Base-by-base conservation (phyloP, 2,329 filamentous ascomycete genomes). In the Rutstroemia sp. region DNA sequence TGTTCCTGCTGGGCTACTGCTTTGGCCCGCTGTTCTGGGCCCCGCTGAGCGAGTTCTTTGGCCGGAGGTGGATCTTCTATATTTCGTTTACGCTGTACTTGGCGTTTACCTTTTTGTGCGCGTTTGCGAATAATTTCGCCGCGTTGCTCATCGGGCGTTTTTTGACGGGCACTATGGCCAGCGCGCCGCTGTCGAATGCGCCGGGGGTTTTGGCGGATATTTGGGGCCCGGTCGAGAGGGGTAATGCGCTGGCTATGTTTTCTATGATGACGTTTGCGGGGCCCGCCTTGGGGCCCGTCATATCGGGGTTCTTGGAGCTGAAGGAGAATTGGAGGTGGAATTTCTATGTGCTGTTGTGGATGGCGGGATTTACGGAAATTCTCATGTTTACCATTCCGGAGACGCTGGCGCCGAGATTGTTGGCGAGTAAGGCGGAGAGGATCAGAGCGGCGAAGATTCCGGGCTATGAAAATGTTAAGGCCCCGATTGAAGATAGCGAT, bases 111-210 rank as follows among this genome's bases (percentile, higher is more conserved):
- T 82, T 79, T 38, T 83, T 76, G 4, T 77, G 75, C 23, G 80
- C 81, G 0, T 83, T 79, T 12, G 73, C 80, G 0, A 73, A 79
- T 54, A 83, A 78, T 60, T 81, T 85, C 60, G 74, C 72, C 34
- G 78, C 79, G 1, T 71, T 89, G 2, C 72, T 89, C 19, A 75
- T 87, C 8, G 75, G 87, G 36, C 81, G 86, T 44, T 88, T 88
- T 72, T 80, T 88, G 49, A 79, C 79, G 2, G 82, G 83, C 42
- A 73, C 79, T 2, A 85, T 84, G 66, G 83, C 82, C 9, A 79
- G 79, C 3, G 80, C 80, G 7, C 78, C 82, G 2, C 71, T 86
- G 60, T 84, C 80, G 30, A 85, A 85, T 64, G 78, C 79, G 2
- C 80, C 81, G 2, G 82, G 81, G 54, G 79, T 83, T 8, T 80